These are phyloP conservation scores for Camellia lanceoleosa DNA, from an alignment of 148 eudicot species.

Conservation along the genomic window DNA sequence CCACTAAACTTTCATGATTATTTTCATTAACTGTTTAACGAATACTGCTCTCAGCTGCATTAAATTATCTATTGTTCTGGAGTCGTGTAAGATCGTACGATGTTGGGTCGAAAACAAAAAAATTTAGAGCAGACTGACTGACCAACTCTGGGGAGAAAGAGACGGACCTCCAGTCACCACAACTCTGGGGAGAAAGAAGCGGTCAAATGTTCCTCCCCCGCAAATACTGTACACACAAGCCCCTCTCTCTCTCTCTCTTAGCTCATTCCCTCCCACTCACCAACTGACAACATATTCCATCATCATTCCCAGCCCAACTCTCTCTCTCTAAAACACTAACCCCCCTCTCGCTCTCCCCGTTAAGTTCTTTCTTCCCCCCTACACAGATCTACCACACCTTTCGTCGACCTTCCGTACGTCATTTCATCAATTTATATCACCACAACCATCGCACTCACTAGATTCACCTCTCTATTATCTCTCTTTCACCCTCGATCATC, in stretches of 20 bases:
- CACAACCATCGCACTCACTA: background rate
- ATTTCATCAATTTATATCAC: background rate
- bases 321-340: no score
- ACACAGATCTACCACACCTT: background rate
- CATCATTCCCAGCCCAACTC: background rate
- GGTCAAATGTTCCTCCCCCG: background rate
- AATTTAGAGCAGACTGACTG: no score
- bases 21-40: no score
- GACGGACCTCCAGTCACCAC: background rate
- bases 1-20: no score
- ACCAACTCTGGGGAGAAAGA: background rate
- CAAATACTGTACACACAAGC: background rate
- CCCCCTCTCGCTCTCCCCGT: slow-evolving; percentile 3
- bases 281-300: background rate
- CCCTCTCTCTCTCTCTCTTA: background rate
- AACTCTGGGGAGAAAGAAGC: background rate
- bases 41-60: no score
- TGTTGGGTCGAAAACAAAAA: no score
- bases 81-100: no score
- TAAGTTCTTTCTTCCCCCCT: background rate
- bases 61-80: no score
- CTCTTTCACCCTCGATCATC: background rate
- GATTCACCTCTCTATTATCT: background rate
- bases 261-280: background rate
- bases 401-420: slow-evolving; percentile 13